Percentiles rank a stretch among this genome's conserved stretches.
These are phyloP conservation scores for Mediolabrus comicus DNA, from an alignment of 108 stramenopile species.

Conservation along the genomic window DNA sequence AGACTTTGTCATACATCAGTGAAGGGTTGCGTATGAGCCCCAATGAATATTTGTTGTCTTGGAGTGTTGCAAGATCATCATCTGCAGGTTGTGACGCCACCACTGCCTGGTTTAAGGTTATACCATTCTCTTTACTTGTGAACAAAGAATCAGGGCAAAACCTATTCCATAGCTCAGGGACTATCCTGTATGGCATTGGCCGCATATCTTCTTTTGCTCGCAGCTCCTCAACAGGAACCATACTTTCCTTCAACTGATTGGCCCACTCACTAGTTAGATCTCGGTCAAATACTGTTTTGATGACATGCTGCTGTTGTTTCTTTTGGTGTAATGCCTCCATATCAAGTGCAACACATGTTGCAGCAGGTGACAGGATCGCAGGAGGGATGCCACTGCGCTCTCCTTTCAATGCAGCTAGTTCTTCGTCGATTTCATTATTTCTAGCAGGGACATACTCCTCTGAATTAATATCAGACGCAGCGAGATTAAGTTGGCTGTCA, in stretches of 20 bases:
- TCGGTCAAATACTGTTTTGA: slow-evolving; percentile 39
- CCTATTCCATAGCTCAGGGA: slow-evolving; percentile 73
- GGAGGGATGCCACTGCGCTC: slow-evolving; percentile 55
- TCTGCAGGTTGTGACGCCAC: background rate
- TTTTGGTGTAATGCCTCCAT: background rate
- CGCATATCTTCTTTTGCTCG: slow-evolving; percentile 66
- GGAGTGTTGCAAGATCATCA: background rate
- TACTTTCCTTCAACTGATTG: slow-evolving; percentile 33
- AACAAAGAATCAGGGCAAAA: slow-evolving; percentile 47
- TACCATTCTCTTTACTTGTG: background rate
- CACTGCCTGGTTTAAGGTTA: background rate
- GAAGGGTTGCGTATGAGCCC: slow-evolving; percentile 15
- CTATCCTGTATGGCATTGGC: slow-evolving; percentile 71
- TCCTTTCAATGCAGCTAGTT: slow-evolving; percentile 50
- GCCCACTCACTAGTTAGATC: slow-evolving; percentile 63
- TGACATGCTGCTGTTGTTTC: background rate
- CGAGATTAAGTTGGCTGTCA: background rate
- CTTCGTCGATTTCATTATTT: slow-evolving; percentile 46
- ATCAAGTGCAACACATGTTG: slow-evolving; percentile 41
- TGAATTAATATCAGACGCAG: too few species aligned
- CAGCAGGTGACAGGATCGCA: slow-evolving; percentile 59
- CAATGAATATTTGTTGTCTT: slow-evolving; percentile 4
- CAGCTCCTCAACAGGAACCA: slow-evolving; percentile 55
- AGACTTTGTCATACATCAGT: slow-evolving; percentile 27
- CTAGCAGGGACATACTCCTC: background rate